Evolutionary conservation across 352 stramenopile species (phyloP).

Genomic region (Globisporangium camurandrum): DNA sequence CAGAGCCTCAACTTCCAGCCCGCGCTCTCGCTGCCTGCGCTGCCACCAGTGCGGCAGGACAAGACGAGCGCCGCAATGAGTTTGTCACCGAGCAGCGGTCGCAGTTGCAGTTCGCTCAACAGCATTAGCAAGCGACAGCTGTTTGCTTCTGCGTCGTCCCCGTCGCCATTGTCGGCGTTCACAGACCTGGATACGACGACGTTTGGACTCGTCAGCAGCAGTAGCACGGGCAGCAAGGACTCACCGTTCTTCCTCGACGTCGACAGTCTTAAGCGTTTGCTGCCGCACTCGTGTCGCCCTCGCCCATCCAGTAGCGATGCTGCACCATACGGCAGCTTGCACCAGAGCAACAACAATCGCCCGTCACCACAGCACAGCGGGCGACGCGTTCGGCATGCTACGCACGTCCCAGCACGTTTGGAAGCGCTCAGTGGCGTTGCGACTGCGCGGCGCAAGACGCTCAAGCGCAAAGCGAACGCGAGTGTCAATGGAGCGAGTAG

Average conservation of each 20-base stretch:
- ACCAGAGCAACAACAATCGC: constrained; percentile 11
- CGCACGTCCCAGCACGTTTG: constrained; percentile 24
- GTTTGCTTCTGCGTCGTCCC: neutral
- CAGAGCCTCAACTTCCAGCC: constrained; percentile 40
- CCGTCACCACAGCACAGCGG: neutral
- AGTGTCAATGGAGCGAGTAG: neutral
- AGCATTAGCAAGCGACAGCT: constrained; percentile 5
- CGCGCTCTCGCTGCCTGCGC: constrained; percentile 6
- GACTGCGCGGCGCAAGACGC: constrained; percentile 5
- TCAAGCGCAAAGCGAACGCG: constrained; percentile 6
- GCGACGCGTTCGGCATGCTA: constrained; percentile 5
- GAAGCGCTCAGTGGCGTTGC: constrained; percentile 27
- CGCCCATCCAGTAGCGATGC: constrained; percentile 7
- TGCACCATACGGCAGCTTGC: constrained; percentile 5
- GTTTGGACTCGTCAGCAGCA: constrained; percentile 8
- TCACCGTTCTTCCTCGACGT: constrained; percentile 66
- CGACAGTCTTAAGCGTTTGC: constrained; percentile 49
- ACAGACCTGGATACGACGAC: neutral
- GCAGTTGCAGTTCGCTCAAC: neutral
- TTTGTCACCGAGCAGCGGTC: neutral
- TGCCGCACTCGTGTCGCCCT: constrained; percentile 22
- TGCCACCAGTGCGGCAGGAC: neutral
- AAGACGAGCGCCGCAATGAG: neutral
- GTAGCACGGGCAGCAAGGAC: neutral
- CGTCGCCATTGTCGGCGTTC: neutral